phyloP scores from a whole-genome alignment of 2,329 filamentous ascomycete genomes.

The Cladophialophora immunda region DNA sequence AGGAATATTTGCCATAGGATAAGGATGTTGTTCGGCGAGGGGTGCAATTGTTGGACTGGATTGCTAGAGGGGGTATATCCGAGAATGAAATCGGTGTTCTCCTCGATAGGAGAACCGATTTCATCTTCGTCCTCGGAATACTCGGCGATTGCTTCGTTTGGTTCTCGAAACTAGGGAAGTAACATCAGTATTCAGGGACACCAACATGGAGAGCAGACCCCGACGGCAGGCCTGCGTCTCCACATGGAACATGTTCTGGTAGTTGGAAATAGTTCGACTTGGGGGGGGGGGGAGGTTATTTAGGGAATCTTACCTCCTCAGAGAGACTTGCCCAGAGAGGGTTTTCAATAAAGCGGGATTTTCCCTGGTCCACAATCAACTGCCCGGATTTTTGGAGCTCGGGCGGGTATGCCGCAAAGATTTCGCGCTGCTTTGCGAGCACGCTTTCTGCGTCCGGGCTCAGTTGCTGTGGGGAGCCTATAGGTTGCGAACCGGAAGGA shows the following conservation, averaged over 20 bases:
- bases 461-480: not conserved
- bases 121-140: constrained; percentile 42
- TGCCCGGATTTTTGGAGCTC: constrained; percentile 26
- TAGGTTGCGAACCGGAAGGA: not conserved
- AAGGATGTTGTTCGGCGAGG: constrained; percentile 58
- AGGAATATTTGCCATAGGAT: constrained; percentile 78
- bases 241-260: not conserved
- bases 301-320: constrained; percentile 28
- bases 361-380: constrained; percentile 34
- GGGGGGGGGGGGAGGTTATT: no score
- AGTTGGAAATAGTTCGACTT: no score
- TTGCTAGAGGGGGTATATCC: constrained; percentile 38
- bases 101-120: constrained; percentile 29
- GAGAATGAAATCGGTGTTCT: constrained; percentile 37
- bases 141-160: constrained; percentile 37
- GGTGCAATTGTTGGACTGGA: constrained; percentile 40
- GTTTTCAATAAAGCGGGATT: constrained; percentile 41
- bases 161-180: constrained; percentile 16
- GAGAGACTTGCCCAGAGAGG: constrained; percentile 41
- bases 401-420: constrained; percentile 10
- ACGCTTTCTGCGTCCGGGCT: constrained; percentile 9
- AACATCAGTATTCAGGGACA: not conserved
- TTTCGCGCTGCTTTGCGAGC: not conserved
- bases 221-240: not conserved
- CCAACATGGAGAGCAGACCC: not conserved